These are phyloP conservation scores for Suhomyces emberorum DNA, from an alignment of 805 yeast species.

Conservation along the genomic window DNA sequence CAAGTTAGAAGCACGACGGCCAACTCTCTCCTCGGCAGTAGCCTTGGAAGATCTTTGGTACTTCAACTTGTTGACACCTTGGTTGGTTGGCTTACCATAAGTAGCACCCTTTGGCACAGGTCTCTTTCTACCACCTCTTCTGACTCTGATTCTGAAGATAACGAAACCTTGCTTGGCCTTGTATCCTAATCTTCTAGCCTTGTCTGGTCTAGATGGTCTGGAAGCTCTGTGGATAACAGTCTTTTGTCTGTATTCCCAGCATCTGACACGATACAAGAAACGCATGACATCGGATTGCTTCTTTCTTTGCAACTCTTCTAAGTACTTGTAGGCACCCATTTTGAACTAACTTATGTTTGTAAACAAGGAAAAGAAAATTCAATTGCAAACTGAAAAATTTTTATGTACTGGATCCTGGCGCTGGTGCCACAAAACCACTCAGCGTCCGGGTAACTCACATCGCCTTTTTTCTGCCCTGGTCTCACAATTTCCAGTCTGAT, in stretches of 20 bases:
- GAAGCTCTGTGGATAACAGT: slow-evolving; percentile 98
- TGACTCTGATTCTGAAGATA: slow-evolving; percentile 97
- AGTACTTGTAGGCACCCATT: slow-evolving; percentile 99
- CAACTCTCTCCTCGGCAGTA: slow-evolving; percentile 99
- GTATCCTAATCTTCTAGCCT: slow-evolving; percentile 99
- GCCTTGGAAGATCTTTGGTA: slow-evolving; percentile 98
- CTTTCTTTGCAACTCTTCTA: slow-evolving; percentile 99
- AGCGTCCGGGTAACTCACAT: slow-evolving; percentile 4
- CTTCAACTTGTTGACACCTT: slow-evolving; percentile 98
- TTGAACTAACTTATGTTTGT: slow-evolving; percentile 19
- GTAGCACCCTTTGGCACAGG: slow-evolving; percentile 99
- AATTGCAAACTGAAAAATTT: slow-evolving; percentile 4
- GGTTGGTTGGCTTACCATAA: slow-evolving; percentile 99
- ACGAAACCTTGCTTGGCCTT: slow-evolving; percentile 99
- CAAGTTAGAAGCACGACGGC: slow-evolving; percentile 97
- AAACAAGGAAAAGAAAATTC: slow-evolving; percentile 8
- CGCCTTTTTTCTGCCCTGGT: background rate
- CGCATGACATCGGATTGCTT: slow-evolving; percentile 99
- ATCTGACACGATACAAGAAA: slow-evolving; percentile 98
- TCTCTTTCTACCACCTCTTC: slow-evolving; percentile 99
- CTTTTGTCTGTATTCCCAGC: slow-evolving; percentile 99
- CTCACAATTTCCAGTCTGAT: background rate
- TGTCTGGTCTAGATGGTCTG: slow-evolving; percentile 99
- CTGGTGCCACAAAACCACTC: background rate
- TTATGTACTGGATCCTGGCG: background rate